A percentile compares a stretch with the other conserved stretches of the same genome.
Evolutionary conservation across 176 grass and related monocot genomes (phyloP).

Genomic region (Aegilops tauschii): DNA sequence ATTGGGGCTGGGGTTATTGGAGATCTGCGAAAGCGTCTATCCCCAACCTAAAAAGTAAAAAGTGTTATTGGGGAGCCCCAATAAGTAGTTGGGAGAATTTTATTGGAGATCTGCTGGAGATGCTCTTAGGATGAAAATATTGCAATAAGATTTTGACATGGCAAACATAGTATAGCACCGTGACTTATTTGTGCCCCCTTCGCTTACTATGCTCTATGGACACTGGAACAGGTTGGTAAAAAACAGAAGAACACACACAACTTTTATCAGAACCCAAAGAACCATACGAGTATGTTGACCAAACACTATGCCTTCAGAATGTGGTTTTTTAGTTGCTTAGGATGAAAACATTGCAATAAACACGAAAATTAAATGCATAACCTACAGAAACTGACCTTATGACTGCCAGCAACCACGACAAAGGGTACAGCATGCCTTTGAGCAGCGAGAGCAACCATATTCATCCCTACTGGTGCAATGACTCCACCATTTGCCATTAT

Average conservation of each 20-base stretch:
- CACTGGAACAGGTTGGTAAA: background rate
- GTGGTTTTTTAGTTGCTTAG: slow-evolving; percentile 5
- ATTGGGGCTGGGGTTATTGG: no score
- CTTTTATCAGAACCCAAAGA: background rate
- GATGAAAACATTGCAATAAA: background rate
- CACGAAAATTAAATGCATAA: slow-evolving; percentile 9
- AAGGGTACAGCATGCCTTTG: slow-evolving; percentile 98
- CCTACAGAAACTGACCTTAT: slow-evolving; percentile 64
- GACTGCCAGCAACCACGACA: slow-evolving; percentile 94
- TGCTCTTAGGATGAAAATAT: background rate
- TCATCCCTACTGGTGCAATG: slow-evolving; percentile 94
- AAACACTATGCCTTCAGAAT: background rate
- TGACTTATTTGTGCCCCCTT: background rate
- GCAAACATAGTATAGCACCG: background rate
- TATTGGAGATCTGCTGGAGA: no score
- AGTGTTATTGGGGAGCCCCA: no score
- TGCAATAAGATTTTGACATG: background rate
- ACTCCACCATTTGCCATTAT: slow-evolving; percentile 99
- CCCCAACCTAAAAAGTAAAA: no score
- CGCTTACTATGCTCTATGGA: background rate
- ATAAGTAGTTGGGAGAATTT: no score
- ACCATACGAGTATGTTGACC: background rate
- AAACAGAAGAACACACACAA: background rate
- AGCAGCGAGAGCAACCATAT: slow-evolving; percentile 95
- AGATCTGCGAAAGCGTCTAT: no score